Conservation (phyloP, 2,329 filamentous ascomycete species). For the Monascus ruber region DNA sequence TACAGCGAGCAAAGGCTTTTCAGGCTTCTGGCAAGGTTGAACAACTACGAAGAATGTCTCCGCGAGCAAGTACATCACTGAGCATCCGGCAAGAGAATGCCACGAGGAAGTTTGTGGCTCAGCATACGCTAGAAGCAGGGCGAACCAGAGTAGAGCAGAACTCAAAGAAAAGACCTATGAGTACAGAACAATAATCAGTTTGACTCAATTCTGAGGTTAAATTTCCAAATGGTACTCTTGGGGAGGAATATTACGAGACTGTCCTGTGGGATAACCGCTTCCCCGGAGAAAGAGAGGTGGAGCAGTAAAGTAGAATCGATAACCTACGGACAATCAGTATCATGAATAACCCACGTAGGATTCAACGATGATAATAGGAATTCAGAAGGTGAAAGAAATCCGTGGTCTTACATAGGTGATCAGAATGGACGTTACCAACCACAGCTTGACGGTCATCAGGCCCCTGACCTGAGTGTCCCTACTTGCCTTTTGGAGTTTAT, state of each 20-base stretch:
- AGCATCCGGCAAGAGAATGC: conserved; percentile 54
- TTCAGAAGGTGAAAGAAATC: neutral
- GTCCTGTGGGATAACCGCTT: conserved; percentile 1
- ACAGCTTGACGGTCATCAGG: conserved; percentile 35
- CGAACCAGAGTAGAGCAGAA: conserved; percentile 52
- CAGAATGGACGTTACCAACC: conserved; percentile 24
- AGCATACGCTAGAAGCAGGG: conserved; percentile 45
- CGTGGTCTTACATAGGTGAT: conserved; percentile 28
- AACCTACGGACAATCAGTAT: conserved; percentile 1
- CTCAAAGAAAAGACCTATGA: conserved; percentile 46
- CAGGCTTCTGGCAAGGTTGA: conserved; percentile 16
- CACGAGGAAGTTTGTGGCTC: conserved; percentile 43
- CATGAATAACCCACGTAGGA: neutral
- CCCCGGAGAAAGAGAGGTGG: conserved; percentile 1
- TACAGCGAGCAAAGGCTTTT: conserved; percentile 11
- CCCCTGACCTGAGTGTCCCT: conserved; percentile 23
- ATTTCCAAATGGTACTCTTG: neutral
- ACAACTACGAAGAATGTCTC: conserved; percentile 41
- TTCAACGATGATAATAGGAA: neutral
- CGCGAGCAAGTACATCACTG: conserved; percentile 46
- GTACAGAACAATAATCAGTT: neutral
- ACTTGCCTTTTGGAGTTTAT: conserved; percentile 21
- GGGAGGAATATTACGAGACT: conserved; percentile 2
- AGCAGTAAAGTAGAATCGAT: conserved; percentile 9
- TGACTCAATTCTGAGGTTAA: neutral